A percentile compares a stretch with the other conserved stretches of the same genome.
phyloP scores from a whole-genome alignment of 108 stramenopile genomes.

The Cyclotella baltica region DNA sequence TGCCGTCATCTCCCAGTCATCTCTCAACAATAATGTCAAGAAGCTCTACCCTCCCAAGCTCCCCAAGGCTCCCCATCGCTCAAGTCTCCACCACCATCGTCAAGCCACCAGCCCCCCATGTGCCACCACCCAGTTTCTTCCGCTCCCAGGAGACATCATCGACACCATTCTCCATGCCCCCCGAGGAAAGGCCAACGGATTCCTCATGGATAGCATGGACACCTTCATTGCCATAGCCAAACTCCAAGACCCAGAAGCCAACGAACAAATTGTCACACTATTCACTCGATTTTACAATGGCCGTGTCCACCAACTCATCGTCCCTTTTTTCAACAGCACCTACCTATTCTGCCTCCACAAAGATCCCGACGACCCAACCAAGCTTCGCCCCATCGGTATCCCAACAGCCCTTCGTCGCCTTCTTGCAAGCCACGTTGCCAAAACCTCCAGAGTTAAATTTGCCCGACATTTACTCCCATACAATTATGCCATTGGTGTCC shows the following conservation, averaged over 20 bases:
- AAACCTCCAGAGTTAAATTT: neutral
- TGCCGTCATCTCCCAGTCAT: neutral
- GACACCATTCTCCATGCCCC: neutral
- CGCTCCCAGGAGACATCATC: slow-evolving; percentile 33
- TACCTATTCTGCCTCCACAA: slow-evolving; percentile 48
- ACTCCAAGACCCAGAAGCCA: neutral
- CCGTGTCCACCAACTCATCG: neutral
- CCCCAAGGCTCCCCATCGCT: too few relatives aligned
- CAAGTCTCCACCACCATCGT: too few relatives aligned
- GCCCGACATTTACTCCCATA: slow-evolving; percentile 20
- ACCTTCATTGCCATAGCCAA: slow-evolving; percentile 12
- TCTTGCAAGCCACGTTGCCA: slow-evolving; percentile 18
- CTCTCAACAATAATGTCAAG: neutral
- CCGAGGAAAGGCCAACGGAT: slow-evolving; percentile 14
- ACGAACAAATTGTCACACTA: neutral
- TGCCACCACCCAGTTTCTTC: neutral
- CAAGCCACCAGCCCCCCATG: neutral
- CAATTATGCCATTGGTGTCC: slow-evolving; percentile 26
- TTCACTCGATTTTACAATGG: slow-evolving; percentile 14
- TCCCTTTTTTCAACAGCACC: slow-evolving; percentile 12
- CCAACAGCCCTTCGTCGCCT: slow-evolving; percentile 33
- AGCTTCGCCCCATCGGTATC: slow-evolving; percentile 36
- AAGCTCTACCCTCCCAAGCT: neutral
- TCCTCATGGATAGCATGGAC: slow-evolving; percentile 17
- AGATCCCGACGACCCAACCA: slow-evolving; percentile 29